These are phyloP conservation scores for Cyclostephanos invisitatus DNA, from an alignment of 108 stramenopile genomes.

Conservation along the genomic window DNA sequence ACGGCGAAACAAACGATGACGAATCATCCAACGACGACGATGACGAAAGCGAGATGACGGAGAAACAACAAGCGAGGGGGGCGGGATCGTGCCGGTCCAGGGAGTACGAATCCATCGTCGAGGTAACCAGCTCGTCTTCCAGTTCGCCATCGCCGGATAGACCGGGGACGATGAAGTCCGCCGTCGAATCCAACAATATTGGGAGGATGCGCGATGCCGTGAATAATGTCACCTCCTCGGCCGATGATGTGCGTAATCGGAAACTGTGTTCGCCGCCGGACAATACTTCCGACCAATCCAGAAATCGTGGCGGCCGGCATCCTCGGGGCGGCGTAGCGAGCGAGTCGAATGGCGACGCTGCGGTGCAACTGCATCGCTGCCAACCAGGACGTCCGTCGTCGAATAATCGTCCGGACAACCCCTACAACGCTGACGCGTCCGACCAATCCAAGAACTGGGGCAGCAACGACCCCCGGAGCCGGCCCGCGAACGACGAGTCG, in stretches of 20 bases:
- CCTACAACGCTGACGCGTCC: not conserved
- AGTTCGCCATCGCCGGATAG: conserved; percentile 30
- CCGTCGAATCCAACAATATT: not conserved
- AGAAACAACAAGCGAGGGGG: conserved; percentile 9
- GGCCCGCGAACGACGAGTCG: not conserved
- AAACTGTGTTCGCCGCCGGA: not conserved
- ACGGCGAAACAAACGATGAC: not conserved
- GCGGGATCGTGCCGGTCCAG: not conserved
- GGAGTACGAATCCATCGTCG: conserved; percentile 6
- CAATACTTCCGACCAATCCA: not conserved
- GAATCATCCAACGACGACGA: conserved; percentile 27
- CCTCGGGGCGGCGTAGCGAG: not conserved
- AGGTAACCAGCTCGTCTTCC: conserved; percentile 20
- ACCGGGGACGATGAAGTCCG: conserved; percentile 7
- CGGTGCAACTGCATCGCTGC: not conserved
- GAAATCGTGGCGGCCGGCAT: not conserved
- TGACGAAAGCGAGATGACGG: conserved; percentile 24
- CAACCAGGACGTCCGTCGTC: not conserved
- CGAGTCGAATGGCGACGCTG: not conserved
- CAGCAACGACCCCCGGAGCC: not conserved
- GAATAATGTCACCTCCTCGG: conserved; percentile 16
- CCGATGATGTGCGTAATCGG: not conserved
- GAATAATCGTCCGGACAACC: not conserved
- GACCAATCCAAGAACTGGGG: not conserved
- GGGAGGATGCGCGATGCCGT: conserved; percentile 1